phyloP scores from a whole-genome alignment of 192 early-diverging fungal genomes.

The Cetraspora pellucida region DNA sequence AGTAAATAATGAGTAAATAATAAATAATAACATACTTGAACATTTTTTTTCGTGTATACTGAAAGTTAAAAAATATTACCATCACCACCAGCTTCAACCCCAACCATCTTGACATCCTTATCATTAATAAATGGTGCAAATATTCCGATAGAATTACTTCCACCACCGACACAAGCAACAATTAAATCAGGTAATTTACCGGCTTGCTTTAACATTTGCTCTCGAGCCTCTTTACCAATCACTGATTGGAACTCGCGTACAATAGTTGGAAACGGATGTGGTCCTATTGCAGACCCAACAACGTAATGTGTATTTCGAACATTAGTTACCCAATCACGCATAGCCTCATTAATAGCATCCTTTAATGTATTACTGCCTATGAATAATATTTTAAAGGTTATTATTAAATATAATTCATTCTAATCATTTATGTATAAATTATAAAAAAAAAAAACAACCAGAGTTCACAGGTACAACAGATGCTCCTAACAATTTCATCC shows the following conservation, averaged over 20 bases:
- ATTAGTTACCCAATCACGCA: conserved; percentile 99
- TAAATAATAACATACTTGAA: not conserved
- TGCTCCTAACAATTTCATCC: conserved; percentile 92
- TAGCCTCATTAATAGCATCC: conserved; percentile 98
- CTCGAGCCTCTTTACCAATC: conserved; percentile 88
- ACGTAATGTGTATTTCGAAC: conserved; percentile 92
- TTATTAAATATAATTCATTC: too few species aligned
- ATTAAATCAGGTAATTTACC: conserved; percentile 89
- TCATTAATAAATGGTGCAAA: conserved; percentile 95
- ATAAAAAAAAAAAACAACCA: conserved; percentile 54
- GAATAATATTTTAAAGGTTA: not conserved
- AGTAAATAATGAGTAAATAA: too few species aligned
- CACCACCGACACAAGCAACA: conserved; percentile 97
- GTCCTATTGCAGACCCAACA: conserved; percentile 95
- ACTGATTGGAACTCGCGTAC: conserved; percentile 98
- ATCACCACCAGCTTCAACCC: conserved; percentile 94
- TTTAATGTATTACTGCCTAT: conserved; percentile 74
- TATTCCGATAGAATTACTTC: conserved; percentile 96
- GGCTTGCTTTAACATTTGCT: conserved; percentile 79
- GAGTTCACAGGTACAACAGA: conserved; percentile 82
- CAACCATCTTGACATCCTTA: conserved; percentile 80
- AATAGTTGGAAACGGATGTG: conserved; percentile 96
- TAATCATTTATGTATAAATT: not conserved
- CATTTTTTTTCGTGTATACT: too few species aligned
- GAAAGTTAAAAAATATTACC: conserved; percentile 47